Conservation (phyloP, 441 rosid genomes). For the Pelargonium exstipulatum region DNA sequence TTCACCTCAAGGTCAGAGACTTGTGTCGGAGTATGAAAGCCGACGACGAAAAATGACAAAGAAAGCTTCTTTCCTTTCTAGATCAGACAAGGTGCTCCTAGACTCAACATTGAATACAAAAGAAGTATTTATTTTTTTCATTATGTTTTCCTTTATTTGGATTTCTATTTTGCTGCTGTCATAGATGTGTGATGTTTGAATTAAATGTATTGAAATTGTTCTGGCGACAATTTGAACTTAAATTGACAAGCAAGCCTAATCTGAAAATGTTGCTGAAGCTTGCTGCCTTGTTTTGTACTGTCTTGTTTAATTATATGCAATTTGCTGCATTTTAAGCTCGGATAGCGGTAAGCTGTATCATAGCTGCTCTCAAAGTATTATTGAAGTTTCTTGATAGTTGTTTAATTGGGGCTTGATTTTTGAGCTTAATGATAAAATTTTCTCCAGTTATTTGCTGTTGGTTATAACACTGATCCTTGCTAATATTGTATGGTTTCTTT, state of each 20-base stretch:
- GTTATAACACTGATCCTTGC: too few species aligned
- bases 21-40: conserved; percentile 41
- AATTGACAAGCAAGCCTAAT: not conserved
- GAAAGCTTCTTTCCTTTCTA: conserved; percentile 18
- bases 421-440: too few species aligned
- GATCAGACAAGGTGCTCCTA: conserved; percentile 30
- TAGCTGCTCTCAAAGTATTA: not conserved
- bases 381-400: not conserved
- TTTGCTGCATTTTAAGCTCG: not conserved
- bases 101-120: not conserved
- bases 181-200: too few species aligned
- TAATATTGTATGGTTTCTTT: too few species aligned
- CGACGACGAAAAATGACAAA: conserved; percentile 31
- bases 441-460: too few species aligned
- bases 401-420: not conserved
- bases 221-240: not conserved
- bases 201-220: too few species aligned
- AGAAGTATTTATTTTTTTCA: too few species aligned
- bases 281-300: not conserved
- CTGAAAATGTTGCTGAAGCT: not conserved
- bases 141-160: too few species aligned
- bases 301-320: not conserved
- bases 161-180: too few species aligned
- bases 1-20: conserved; percentile 34
- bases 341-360: not conserved